A percentile compares a stretch with the other conserved stretches of the same genome.
Evolutionary conservation across 2,329 filamentous ascomycete species (phyloP).

Genomic region (Penicillium nordicum): DNA sequence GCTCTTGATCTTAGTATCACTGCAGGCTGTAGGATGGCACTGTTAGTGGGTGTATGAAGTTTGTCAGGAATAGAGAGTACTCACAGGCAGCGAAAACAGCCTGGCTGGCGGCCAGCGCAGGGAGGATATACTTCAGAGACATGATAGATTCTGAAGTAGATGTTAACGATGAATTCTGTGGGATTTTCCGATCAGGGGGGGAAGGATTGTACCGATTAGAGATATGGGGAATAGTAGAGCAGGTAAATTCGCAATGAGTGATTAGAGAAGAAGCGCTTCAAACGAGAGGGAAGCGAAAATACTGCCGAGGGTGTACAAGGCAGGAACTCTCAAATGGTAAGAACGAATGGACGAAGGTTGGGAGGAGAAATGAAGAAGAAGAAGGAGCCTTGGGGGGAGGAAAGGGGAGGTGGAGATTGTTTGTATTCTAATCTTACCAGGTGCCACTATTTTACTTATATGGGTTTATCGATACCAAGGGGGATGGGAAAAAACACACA

Average conservation of each 20-base stretch:
- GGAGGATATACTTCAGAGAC: slow-evolving; percentile 55
- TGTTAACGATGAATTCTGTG: slow-evolving; percentile 5
- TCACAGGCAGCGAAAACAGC: slow-evolving; percentile 48
- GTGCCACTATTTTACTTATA: slow-evolving; percentile 12
- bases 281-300: slow-evolving; percentile 27
- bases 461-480: slow-evolving; percentile 7
- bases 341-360: slow-evolving; percentile 29
- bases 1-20: slow-evolving; percentile 51
- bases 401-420: slow-evolving; percentile 34
- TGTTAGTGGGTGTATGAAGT: neutral
- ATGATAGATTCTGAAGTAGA: slow-evolving; percentile 34
- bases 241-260: slow-evolving; percentile 16
- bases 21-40: slow-evolving; percentile 3
- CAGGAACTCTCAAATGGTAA: slow-evolving; percentile 18
- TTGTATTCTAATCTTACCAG: slow-evolving; percentile 17
- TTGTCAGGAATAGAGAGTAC: slow-evolving; percentile 1
- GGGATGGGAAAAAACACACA: slow-evolving; percentile 13
- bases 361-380: slow-evolving; percentile 33
- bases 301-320: neutral
- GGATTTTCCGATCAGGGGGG: slow-evolving; percentile 7
- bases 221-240: slow-evolving; percentile 27
- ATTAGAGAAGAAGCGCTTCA: slow-evolving; percentile 14
- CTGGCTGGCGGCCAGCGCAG: slow-evolving; percentile 54
- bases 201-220: slow-evolving; percentile 21
- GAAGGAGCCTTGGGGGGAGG: slow-evolving; percentile 26